phyloP scores from a whole-genome alignment of 2,329 filamentous ascomycete species.

The Xylaria sp. region DNA sequence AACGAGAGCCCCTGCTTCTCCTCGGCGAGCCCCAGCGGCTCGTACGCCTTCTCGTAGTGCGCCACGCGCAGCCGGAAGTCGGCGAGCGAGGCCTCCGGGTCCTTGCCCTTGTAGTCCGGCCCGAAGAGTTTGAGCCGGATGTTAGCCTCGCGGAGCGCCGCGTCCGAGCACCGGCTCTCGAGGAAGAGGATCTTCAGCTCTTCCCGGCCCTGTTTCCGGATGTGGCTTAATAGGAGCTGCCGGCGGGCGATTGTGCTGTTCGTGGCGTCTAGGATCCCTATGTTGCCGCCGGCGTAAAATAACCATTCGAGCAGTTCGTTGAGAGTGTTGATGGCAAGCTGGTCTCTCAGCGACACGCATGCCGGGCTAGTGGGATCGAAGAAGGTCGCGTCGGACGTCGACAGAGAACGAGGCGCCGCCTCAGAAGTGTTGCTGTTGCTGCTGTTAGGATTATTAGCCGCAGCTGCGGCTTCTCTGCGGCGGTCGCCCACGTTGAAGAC shows the following conservation, averaged over 20 bases:
- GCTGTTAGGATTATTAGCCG: not conserved
- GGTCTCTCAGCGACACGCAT: constrained; percentile 32
- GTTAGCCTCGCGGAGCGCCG: constrained; percentile 31
- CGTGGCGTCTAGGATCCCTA: constrained; percentile 35
- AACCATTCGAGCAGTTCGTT: constrained; percentile 31
- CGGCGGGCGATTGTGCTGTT: constrained; percentile 33
- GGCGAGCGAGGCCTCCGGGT: constrained; percentile 30
- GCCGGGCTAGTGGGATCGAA: constrained; percentile 32
- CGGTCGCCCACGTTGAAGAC: constrained; percentile 35
- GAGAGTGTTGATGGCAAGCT: constrained; percentile 34
- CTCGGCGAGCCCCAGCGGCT: constrained; percentile 30
- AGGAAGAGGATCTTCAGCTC: constrained; percentile 27
- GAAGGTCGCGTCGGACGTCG: constrained; percentile 23
- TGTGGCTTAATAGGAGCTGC: constrained; percentile 28
- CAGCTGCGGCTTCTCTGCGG: constrained; percentile 22
- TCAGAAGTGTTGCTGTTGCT: not conserved
- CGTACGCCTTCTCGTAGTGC: constrained; percentile 34
- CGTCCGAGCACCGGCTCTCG: constrained; percentile 30
- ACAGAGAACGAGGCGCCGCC: constrained; percentile 16
- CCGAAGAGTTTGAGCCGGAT: constrained; percentile 32
- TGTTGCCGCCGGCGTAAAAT: constrained; percentile 22
- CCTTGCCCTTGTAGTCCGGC: constrained; percentile 32
- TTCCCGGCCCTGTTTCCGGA: constrained; percentile 14
- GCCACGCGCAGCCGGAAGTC: constrained; percentile 29
- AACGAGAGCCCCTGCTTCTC: constrained; percentile 33